phyloP scores from a whole-genome alignment of 225 moss, liverwort and hornwort genomes.

The Takakia lepidozioides region DNA sequence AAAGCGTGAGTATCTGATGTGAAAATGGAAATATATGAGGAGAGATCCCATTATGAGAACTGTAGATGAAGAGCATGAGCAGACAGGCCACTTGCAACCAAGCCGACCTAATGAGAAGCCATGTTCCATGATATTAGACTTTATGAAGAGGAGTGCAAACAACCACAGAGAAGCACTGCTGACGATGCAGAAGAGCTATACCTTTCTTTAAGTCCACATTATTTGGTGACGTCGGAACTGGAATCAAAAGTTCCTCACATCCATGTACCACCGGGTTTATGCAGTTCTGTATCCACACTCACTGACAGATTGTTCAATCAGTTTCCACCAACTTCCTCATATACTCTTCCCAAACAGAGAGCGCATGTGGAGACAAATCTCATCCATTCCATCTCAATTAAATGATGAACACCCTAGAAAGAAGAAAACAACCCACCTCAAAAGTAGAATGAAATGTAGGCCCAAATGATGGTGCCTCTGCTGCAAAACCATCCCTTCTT shows the following conservation, averaged over 20 bases:
- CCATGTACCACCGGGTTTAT: slow-evolving; percentile 36
- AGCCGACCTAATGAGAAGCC: too few species aligned
- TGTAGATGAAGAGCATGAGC: too few species aligned
- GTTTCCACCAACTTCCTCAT: neutral
- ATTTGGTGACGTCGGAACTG: slow-evolving; percentile 16
- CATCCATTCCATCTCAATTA: too few species aligned
- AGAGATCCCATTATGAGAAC: too few species aligned
- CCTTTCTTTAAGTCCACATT: slow-evolving; percentile 39
- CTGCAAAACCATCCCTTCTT: slow-evolving; percentile 27
- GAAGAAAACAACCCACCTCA: slow-evolving; percentile 15
- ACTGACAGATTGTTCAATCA: neutral
- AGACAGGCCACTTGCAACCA: too few species aligned
- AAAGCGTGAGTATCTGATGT: slow-evolving; percentile 38
- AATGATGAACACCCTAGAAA: too few species aligned
- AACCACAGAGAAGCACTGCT: too few species aligned
- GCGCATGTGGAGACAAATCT: too few species aligned
- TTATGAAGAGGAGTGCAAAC: too few species aligned
- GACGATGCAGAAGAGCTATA: slow-evolving; percentile 13
- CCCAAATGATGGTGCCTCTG: slow-evolving; percentile 34
- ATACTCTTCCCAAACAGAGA: neutral
- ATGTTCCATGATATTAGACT: too few species aligned
- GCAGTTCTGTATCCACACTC: slow-evolving; percentile 24
- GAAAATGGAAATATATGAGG: slow-evolving; percentile 6
- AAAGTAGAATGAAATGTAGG: slow-evolving; percentile 27
- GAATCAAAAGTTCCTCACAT: slow-evolving; percentile 32